These are phyloP conservation scores for Eucalyptus shirleyi DNA, from an alignment of 345 rosid species.

Conservation along the genomic window DNA sequence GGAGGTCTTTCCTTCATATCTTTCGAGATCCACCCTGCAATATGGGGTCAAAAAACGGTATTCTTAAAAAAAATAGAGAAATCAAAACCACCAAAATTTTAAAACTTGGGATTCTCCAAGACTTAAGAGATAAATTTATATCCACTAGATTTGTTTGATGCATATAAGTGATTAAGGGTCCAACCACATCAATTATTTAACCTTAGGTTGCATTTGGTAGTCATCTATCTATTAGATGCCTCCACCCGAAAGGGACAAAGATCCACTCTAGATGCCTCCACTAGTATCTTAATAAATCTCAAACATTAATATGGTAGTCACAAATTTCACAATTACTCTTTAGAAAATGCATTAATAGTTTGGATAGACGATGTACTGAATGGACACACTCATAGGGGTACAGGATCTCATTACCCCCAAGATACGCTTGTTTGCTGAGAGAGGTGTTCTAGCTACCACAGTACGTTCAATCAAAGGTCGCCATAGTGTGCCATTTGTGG, in stretches of 20 bases:
- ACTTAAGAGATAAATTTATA: too few species aligned
- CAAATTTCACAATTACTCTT: not conserved
- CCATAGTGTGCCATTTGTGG: not conserved
- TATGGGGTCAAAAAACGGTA: rapidly evolving
- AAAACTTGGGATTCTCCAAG: not conserved
- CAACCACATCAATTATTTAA: not conserved
- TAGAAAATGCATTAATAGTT: not conserved
- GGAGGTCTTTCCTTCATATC: too few species aligned
- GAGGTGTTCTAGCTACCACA: not conserved
- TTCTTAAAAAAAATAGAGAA: too few species aligned
- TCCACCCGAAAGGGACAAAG: not conserved
- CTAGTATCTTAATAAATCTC: not conserved
- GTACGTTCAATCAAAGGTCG: not conserved
- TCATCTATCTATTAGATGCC: too few species aligned
- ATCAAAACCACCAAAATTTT: not conserved
- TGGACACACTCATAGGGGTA: not conserved
- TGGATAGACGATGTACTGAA: not conserved
- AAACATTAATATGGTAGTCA: not conserved
- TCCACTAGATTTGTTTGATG: not conserved
- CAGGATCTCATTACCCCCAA: not conserved
- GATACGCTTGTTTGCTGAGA: not conserved
- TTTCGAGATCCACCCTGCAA: rapidly evolving
- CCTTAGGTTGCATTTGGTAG: too few species aligned
- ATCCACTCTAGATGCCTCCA: not conserved
- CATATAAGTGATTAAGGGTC: too few species aligned